Base-by-base conservation (phyloP, 2,329 filamentous ascomycete species). In the Lachnellula arida region DNA sequence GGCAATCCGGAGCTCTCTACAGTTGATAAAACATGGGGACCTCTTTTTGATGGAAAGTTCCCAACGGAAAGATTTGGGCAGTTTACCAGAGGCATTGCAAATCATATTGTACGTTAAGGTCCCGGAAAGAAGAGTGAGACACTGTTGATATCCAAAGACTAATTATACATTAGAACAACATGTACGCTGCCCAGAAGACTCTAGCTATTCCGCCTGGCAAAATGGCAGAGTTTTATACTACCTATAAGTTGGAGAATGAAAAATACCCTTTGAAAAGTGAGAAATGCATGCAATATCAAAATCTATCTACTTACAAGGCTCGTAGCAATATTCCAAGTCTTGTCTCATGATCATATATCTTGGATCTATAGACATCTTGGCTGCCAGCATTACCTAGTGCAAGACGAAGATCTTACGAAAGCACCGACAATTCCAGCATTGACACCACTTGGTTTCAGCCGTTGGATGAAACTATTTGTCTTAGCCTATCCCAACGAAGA, bases 401-500 rank as follows among this genome's bases (percentile, higher is more conserved):
- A 84, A 60, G n/a, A n/a, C n/a, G 67, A 74, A 22, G 71, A 75
- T 22, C 65, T 75, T 3, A 71, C 74, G 14, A 74, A 79, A 46
- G 73, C 75, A 48, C 84, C 85, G 2, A 76, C 76, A 48, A 76
- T 86, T 23, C 86, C 86, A 0, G 81, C 79, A 1, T 71, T 89
- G 28, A 88, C 86, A 0, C 79, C 81, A 0, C 67, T 73, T 9
- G 86, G 86, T 2, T 89, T 88, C 64, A 76, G 79, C 47, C 74
- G 75, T 53, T 94, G 88, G 85, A 82, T 87, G 73, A 84, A 81
- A 1, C 75, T 81, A 37, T 80, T 89, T 69, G 85, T 91, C 40
- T 81, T 83, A 61, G 87, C 88, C 0, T 84, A 89, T 60, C 91
- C 91, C 0, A 84, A 89, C 43, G 77, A 81, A 40, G 90, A 95